Evolutionary conservation across 352 stramenopile species (phyloP).

Genomic region (Aphanomyces invadans): DNA sequence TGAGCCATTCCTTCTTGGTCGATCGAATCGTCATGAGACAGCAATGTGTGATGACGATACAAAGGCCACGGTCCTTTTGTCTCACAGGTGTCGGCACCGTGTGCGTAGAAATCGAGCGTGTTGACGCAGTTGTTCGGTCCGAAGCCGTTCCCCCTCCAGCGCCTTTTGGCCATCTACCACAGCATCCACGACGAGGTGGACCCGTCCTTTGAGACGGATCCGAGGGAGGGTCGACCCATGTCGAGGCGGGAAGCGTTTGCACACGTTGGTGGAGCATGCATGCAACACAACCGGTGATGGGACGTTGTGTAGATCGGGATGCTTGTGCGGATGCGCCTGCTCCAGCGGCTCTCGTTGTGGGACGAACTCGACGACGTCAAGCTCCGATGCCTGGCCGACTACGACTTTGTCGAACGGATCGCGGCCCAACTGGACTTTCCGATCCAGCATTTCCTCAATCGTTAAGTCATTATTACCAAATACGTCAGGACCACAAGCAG

Average conservation of each 20-base stretch:
- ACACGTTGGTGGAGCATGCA: not conserved
- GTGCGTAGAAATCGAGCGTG: slow-evolving; percentile 17
- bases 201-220: not conserved
- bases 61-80: too few relatives aligned
- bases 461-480: slow-evolving; percentile 72
- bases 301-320: slow-evolving; percentile 41
- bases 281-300: not conserved
- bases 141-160: slow-evolving; percentile 63
- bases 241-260: slow-evolving; percentile 18
- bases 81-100: not conserved
- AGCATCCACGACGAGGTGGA: slow-evolving; percentile 39
- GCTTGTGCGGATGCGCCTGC: slow-evolving; percentile 66
- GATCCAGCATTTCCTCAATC: slow-evolving; percentile 55
- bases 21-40: too few relatives aligned
- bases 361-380: slow-evolving; percentile 69
- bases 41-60: too few relatives aligned
- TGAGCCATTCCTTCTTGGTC: too few relatives aligned
- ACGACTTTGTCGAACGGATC: slow-evolving; percentile 55
- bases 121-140: slow-evolving; percentile 55
- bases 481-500: slow-evolving; percentile 80
- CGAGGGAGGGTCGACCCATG: not conserved
- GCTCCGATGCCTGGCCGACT: slow-evolving; percentile 66
- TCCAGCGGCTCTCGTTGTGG: slow-evolving; percentile 61
- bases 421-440: slow-evolving; percentile 45
- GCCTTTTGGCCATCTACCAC: slow-evolving; percentile 68